Base-by-base conservation (phyloP, 164 flowering plant genomes). In the Stephania yunnanensis region DNA sequence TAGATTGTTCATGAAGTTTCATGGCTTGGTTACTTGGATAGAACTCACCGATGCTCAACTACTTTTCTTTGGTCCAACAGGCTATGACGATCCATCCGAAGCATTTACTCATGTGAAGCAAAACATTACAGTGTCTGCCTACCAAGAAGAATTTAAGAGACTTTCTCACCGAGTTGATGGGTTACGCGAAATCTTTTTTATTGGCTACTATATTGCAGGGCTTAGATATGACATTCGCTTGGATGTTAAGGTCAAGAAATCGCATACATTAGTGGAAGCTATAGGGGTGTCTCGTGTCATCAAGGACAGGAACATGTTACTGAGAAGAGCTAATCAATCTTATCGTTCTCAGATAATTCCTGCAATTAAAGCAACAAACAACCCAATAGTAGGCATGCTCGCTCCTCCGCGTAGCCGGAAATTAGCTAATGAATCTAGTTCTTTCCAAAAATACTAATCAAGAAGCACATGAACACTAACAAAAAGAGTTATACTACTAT, bases 401-500 rank as follows among this genome's bases (percentile, higher is more conserved):
- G 25, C 25, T 25, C 25, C 25, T 25, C 25, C 25, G 25, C 25
- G 0, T 25, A 25, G 0, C 25, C 25, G 0, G 25, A 25, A 25
- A 25, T 25, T 25, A 25, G 0, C 25, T 25, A 25, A 25, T 0
- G 25, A 25, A 25, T 25, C 25, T 0, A 25, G 25, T 25, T 25
- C 25, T 25, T 25, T 25, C 25, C 25, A 0, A 25, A 25, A 0
- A 25, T 0, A 25, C 25, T 25, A 25, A 25, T 25, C 71, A 71
- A 65, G 68, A 77, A 25, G 75, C 55, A 9, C 45, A 29, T 25
- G 78, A 71, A 52, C 76, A 44, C 22, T 71, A 68, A 48, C 67
- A 72, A 25, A 77, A 77, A 22, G 71, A 72, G 13, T 52, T 77
- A 15, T 77, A 75, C n/a, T 77, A 65, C 29, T 67, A 72, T 25